Percentiles rank a stretch among this genome's conserved stretches.
phyloP scores from a whole-genome alignment of 1,284 basidiomycete species.

The Trichosporon sp. region DNA sequence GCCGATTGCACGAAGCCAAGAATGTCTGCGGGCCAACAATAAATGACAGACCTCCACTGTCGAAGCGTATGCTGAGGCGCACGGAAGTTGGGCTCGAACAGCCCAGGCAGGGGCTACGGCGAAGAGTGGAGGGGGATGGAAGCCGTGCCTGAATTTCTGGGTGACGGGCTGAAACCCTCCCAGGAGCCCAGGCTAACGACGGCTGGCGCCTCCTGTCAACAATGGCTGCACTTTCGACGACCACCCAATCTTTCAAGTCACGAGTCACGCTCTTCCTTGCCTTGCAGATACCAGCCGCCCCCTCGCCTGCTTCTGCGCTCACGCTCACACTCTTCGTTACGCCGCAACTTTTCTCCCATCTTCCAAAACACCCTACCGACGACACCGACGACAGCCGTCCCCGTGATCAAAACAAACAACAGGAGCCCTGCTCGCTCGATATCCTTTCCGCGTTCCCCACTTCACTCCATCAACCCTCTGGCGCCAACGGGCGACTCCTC shows the following conservation, averaged over 20 bases:
- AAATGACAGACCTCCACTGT: slow-evolving; percentile 17
- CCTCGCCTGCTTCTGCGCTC: background rate
- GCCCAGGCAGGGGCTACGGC: background rate
- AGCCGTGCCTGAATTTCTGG: background rate
- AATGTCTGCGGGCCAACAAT: background rate
- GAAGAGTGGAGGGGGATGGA: too few relatives aligned
- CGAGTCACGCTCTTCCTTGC: background rate
- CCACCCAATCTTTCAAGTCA: background rate
- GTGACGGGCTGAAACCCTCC: slow-evolving; percentile 10
- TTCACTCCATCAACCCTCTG: background rate
- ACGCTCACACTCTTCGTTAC: background rate
- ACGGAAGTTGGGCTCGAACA: background rate
- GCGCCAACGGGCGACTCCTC: background rate
- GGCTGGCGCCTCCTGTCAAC: background rate
- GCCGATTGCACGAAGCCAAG: background rate
- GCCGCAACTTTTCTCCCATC: background rate
- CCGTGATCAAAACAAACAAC: slow-evolving; percentile 11
- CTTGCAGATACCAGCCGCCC: background rate
- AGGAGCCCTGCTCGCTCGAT: background rate
- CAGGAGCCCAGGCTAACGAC: background rate
- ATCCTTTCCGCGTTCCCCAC: background rate
- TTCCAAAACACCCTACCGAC: background rate
- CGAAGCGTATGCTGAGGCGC: too few relatives aligned
- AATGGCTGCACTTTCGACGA: background rate
- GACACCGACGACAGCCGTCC: background rate